These are phyloP conservation scores for Pythium myriotylum DNA, from an alignment of 352 stramenopile species.

Conservation along the genomic window DNA sequence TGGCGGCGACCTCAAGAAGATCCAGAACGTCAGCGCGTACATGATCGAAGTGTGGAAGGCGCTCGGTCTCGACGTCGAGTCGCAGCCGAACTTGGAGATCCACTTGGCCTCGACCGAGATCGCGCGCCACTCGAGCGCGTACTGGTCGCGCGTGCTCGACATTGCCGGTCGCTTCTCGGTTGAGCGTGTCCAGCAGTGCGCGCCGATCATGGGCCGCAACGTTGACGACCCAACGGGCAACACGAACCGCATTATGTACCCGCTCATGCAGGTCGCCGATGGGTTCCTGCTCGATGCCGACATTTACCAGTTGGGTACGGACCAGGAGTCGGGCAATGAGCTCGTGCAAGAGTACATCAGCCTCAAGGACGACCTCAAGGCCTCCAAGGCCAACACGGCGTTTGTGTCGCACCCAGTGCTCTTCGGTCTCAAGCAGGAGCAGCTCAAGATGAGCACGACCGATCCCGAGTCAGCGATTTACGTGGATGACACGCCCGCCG, in stretches of 20 bases:
- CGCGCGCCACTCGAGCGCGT: slow-evolving; percentile 82
- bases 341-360: slow-evolving; percentile 97
- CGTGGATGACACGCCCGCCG: slow-evolving; percentile 95
- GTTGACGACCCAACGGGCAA: slow-evolving; percentile 81
- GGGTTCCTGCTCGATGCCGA: slow-evolving; percentile 99
- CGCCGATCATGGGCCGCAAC: slow-evolving; percentile 98
- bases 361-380: slow-evolving; percentile 68
- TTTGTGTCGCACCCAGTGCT: slow-evolving; percentile 98
- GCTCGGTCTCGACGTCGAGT: slow-evolving; percentile 93
- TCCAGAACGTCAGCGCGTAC: slow-evolving; percentile 93
- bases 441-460: slow-evolving; percentile 99
- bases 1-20: slow-evolving; percentile 97
- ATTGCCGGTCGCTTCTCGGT: slow-evolving; percentile 89
- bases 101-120: slow-evolving; percentile 97
- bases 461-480: slow-evolving; percentile 98
- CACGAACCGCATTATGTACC: slow-evolving; percentile 96
- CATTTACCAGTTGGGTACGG: slow-evolving; percentile 98
- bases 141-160: slow-evolving; percentile 94
- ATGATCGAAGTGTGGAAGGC: slow-evolving; percentile 99
- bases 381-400: slow-evolving; percentile 64
- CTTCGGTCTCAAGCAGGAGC: slow-evolving; percentile 97
- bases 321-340: slow-evolving; percentile 96
- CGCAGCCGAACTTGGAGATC: slow-evolving; percentile 95
- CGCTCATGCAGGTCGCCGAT: slow-evolving; percentile 98
- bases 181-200: slow-evolving; percentile 96